These are phyloP conservation scores for Emergomyces orientalis DNA, from an alignment of 2,329 filamentous ascomycete genomes.

Conservation along the genomic window DNA sequence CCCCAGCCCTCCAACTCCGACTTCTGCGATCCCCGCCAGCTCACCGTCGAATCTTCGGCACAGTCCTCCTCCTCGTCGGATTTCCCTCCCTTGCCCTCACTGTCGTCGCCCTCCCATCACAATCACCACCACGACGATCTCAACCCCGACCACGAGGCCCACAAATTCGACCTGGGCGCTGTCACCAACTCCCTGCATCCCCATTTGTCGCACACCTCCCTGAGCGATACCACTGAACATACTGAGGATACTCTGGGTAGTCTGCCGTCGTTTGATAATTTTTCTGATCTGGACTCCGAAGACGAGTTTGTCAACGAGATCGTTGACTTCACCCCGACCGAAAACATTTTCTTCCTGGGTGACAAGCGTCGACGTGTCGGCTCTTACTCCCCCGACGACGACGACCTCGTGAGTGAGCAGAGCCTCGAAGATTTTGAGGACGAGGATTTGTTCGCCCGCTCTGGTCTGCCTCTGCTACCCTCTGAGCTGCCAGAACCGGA, in stretches of 20 bases:
- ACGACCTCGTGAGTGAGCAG: constrained; percentile 65
- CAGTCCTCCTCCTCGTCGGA: constrained; percentile 43
- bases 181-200: constrained; percentile 12
- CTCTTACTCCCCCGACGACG: constrained; percentile 61
- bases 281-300: constrained; percentile 84
- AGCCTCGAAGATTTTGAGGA: constrained; percentile 70
- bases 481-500: constrained; percentile 42
- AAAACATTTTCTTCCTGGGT: constrained; percentile 51
- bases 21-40: constrained; percentile 84
- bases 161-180: constrained; percentile 29
- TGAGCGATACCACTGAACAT: constrained; percentile 31
- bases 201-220: constrained; percentile 16
- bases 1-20: constrained; percentile 61
- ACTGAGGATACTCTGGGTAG: constrained; percentile 45
- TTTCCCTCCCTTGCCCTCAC: constrained; percentile 55
- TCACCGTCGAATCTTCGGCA: constrained; percentile 58
- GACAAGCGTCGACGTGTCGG: constrained; percentile 66
- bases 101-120: constrained; percentile 22
- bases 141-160: constrained; percentile 21
- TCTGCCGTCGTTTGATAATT: constrained; percentile 68
- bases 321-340: constrained; percentile 55
- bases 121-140: constrained; percentile 24
- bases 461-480: constrained; percentile 53
- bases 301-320: constrained; percentile 73
- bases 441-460: constrained; percentile 50